Evolutionary conservation across 2,329 filamentous ascomycete species (phyloP).

Genomic region (Ceratocystis ficicola): DNA sequence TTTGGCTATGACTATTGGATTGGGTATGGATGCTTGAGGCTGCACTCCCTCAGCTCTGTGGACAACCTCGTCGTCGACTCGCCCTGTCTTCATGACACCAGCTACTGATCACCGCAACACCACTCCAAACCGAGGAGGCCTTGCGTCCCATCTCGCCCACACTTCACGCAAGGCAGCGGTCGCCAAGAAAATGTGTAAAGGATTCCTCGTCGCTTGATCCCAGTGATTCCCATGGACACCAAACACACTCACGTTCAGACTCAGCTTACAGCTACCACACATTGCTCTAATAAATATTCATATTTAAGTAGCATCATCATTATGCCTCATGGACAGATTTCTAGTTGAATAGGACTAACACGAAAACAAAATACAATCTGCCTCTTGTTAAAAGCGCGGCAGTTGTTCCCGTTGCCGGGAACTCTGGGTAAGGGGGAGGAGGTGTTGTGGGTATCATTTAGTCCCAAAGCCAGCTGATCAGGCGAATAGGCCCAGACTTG

Average conservation of each 20-base stretch:
- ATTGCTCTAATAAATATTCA: not conserved
- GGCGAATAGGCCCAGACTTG: constrained; percentile 15
- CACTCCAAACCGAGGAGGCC: no score
- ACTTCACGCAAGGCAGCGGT: no score
- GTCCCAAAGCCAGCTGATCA: constrained; percentile 21
- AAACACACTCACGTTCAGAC: not conserved
- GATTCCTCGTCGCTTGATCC: no score
- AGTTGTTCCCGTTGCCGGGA: not conserved
- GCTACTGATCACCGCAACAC: no score
- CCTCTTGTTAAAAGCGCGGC: constrained; percentile 18
- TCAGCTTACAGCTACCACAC: no score
- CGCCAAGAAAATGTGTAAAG: no score
- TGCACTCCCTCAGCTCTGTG: no score
- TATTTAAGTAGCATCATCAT: constrained; percentile 16
- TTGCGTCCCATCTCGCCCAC: no score
- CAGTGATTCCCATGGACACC: not conserved
- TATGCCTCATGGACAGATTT: constrained; percentile 11
- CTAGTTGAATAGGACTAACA: constrained; percentile 21
- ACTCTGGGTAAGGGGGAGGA: not conserved
- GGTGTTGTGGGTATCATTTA: constrained; percentile 7
- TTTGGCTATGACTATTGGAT: no score
- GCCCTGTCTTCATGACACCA: no score
- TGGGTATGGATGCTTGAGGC: no score
- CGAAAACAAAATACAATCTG: constrained; percentile 16
- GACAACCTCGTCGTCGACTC: no score